A percentile compares a stretch with the other conserved stretches of the same genome.
phyloP scores from a whole-genome alignment of 1,284 basidiomycete genomes.

The Austroboletus sp. region DNA sequence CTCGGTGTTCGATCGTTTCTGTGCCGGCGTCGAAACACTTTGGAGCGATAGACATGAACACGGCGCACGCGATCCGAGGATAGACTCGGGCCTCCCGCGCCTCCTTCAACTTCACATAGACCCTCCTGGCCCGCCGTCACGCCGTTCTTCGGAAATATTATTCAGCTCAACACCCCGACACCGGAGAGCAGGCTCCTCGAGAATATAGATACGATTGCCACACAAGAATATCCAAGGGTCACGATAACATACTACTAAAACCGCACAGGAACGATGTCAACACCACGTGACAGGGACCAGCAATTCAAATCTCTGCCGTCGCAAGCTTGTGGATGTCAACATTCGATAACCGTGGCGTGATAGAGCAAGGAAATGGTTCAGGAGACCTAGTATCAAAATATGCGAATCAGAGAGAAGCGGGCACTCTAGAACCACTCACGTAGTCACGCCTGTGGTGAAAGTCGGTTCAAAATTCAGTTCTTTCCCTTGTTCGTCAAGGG shows the following conservation, averaged over 20 bases:
- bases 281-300: not conserved
- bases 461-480: constrained; percentile 15
- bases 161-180: constrained; percentile 11
- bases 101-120: constrained; percentile 3
- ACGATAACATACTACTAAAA: not conserved
- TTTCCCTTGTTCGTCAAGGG: constrained; percentile 12
- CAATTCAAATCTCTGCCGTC: not conserved
- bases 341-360: constrained; percentile 7
- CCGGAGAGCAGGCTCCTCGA: constrained; percentile 23
- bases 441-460: constrained; percentile 14
- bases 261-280: not conserved
- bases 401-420: not conserved
- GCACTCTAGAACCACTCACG: constrained; percentile 4
- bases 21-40: constrained; percentile 18
- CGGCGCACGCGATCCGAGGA: constrained; percentile 1
- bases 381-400: constrained; percentile 14
- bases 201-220: constrained; percentile 11
- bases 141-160: constrained; percentile 11
- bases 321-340: constrained; percentile 5
- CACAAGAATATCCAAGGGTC: not conserved
- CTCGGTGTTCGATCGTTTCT: constrained; percentile 18
- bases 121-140: not conserved
- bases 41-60: constrained; percentile 19
- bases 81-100: not conserved
- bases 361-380: constrained; percentile 19